Percentiles rank a stretch among this genome's conserved stretches.
These are phyloP conservation scores for Parathielavia appendiculata DNA, from an alignment of 495 filamentous ascomycete species.

Conservation along the genomic window DNA sequence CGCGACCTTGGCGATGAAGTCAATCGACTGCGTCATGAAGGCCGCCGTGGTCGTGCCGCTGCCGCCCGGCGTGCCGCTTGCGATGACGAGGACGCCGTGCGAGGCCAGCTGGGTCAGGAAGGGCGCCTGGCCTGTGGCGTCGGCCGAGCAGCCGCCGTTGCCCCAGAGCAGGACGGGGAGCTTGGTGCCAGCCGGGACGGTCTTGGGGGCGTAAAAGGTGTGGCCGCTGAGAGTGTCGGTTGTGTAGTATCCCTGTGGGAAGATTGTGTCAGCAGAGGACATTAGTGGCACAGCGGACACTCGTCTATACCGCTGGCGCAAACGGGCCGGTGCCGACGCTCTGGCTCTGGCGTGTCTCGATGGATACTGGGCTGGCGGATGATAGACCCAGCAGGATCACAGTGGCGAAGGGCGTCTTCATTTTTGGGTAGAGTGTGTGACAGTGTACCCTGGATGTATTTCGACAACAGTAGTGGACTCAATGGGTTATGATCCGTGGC, in stretches of 20 bases:
- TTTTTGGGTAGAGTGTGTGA: background rate
- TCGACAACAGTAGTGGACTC: too few relatives aligned
- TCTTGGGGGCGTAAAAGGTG: background rate
- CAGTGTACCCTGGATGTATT: too few relatives aligned
- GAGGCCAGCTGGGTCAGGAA: conserved; percentile 29
- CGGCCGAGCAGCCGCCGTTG: conserved; percentile 32
- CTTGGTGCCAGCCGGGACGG: conserved; percentile 10
- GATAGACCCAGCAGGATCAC: background rate
- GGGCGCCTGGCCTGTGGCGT: conserved; percentile 13
- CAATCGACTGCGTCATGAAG: conserved; percentile 22
- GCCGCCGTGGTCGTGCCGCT: conserved; percentile 20
- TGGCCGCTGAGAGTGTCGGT: background rate
- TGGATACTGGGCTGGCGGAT: background rate
- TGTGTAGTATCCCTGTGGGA: background rate
- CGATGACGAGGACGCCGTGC: conserved; percentile 32
- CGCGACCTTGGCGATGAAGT: conserved; percentile 17
- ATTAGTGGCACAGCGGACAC: too few relatives aligned
- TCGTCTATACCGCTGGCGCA: background rate
- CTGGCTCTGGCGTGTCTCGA: background rate
- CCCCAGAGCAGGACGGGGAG: conserved; percentile 35
- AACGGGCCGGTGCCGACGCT: background rate
- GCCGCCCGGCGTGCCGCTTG: conserved; percentile 26
- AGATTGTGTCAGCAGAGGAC: background rate
- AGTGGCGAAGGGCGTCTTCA: background rate
- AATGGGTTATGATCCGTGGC: too few relatives aligned